Base-by-base conservation (phyloP, 2,329 filamentous ascomycete species). In the Alternaria triticimaculans region DNA sequence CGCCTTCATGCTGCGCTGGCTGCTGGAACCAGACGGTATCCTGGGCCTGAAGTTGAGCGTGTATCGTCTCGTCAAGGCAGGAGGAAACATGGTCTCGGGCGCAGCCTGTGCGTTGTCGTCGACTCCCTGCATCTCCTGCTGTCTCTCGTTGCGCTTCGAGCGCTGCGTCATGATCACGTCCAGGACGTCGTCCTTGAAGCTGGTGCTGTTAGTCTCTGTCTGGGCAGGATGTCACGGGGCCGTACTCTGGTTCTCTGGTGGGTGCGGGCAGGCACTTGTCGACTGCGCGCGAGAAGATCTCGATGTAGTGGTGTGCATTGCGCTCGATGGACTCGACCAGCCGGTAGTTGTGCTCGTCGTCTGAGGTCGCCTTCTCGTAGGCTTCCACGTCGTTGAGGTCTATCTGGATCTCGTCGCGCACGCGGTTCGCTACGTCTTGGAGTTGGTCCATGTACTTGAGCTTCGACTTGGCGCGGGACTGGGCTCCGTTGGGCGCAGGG, bases 101-200 rank as follows among this genome's bases (percentile, higher is more conserved):
- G 89, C 80, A 85, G 78, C 94, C 88, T 74, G 87, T 82, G 69
- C 86, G 58, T 87, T 76, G 51, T 85, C 80, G 10, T 78, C 77
- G n/a, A 78, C 76, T 7, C 78, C 80, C 43, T 81, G 79, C 25
- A 77, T 70, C 66, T 84, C 81, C 60, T 82, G 79, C 65, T 96
- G 86, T 46, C 90, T 90, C 69, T 93, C 91, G 79, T 99, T 98
- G 72, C 94, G 89, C 73, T 90, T 91, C 72, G 92, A 90, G 72
- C 96, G 90, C 77, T 97, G 93, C 44, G 93, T 92, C 91, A 97
- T 96, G 75, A 99, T 91, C 28, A 99, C 93, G 81, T 99, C 96
- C 46, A 99, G 87, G 10, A 98, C 94, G 81, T 99, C 96, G 76
- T 97, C 94, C 80, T 98, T 98, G 86, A 97, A 98, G 71, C 91